phyloP scores from a whole-genome alignment of 148 eudicot species.

The Rhododendron kiyosumense region DNA sequence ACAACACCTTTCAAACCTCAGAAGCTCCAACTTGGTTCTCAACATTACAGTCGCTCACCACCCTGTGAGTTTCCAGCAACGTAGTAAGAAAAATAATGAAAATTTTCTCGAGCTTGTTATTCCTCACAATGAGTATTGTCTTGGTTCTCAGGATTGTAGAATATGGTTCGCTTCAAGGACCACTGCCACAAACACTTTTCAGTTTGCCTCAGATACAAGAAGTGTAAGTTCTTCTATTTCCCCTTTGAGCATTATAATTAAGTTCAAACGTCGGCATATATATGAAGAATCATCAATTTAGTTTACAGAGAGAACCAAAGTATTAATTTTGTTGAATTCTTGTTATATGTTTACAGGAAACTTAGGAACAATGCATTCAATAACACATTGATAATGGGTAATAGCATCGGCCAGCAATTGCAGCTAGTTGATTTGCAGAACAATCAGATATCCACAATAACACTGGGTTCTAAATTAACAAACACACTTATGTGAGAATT shows the following conservation, averaged over 20 bases:
- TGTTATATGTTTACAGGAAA: constrained; percentile 43
- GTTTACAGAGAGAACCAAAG: background rate
- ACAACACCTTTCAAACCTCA: constrained; percentile 60
- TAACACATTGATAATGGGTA: constrained; percentile 63
- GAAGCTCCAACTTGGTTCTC: constrained; percentile 84
- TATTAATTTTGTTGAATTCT: background rate
- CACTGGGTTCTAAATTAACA: constrained; percentile 58
- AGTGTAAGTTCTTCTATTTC: constrained; percentile 41
- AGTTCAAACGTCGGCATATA: background rate
- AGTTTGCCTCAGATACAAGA: constrained; percentile 60
- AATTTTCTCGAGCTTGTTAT: background rate
- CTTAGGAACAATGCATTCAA: constrained; percentile 69
- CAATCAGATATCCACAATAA: constrained; percentile 65
- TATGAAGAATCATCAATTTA: background rate
- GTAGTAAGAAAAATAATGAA: background rate
- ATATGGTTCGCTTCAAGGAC: constrained; percentile 65
- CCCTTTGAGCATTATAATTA: background rate
- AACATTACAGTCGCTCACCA: constrained; percentile 62
- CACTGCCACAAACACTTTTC: constrained; percentile 55
- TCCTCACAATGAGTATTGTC: background rate
- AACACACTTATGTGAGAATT: constrained; percentile 66
- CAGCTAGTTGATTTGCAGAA: constrained; percentile 74
- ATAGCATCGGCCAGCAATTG: constrained; percentile 57
- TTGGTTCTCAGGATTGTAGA: constrained; percentile 53
- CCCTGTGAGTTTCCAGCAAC: constrained; percentile 53